phyloP scores from a whole-genome alignment of 2,329 filamentous ascomycete genomes.

The Cytospora chrysosperma region DNA sequence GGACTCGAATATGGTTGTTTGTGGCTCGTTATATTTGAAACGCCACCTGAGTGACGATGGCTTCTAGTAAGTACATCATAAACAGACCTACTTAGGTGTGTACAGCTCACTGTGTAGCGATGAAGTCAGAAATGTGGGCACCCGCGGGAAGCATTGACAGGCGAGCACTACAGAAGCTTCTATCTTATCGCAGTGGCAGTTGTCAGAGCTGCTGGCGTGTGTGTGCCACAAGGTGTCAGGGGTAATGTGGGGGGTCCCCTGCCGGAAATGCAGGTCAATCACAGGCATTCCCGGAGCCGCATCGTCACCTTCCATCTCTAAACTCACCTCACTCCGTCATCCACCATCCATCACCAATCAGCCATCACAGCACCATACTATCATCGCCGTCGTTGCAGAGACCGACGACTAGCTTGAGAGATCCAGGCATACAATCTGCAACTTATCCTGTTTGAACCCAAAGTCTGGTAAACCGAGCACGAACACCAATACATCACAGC shows the following conservation, averaged over 20 bases:
- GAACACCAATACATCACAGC: neutral
- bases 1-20: neutral
- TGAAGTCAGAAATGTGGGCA: slow-evolving; percentile 23
- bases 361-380: neutral
- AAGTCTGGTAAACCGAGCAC: no score
- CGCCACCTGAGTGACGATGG: slow-evolving; percentile 5
- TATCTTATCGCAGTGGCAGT: neutral
- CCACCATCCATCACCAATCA: neutral
- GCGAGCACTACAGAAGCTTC: no score
- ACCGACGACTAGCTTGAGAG: neutral
- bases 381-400: neutral
- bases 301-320: slow-evolving; percentile 17
- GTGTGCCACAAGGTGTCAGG: neutral
- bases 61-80: neutral
- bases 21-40: neutral
- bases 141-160: neutral
- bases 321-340: slow-evolving; percentile 15
- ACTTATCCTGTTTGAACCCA: neutral
- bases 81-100: no score
- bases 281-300: slow-evolving; percentile 20
- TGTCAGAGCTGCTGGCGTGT: neutral
- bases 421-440: neutral
- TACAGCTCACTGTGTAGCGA: neutral
- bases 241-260: slow-evolving; percentile 18
- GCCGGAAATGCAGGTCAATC: slow-evolving; percentile 16